Base-by-base conservation (phyloP, 1,284 basidiomycete species). In the Ceraceosorus guamensis region DNA sequence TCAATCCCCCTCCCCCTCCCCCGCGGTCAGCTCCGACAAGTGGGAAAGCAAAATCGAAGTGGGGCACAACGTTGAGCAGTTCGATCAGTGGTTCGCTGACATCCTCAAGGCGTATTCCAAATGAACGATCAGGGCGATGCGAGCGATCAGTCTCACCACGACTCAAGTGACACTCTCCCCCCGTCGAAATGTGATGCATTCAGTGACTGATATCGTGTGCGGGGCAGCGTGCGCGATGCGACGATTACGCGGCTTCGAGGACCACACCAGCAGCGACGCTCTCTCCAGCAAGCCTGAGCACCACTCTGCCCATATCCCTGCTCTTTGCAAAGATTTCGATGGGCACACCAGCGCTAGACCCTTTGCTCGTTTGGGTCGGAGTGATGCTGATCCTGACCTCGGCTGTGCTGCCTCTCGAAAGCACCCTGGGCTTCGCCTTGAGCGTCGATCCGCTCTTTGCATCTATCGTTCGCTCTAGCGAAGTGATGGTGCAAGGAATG, bases 301-400 rank as follows among this genome's bases (percentile, higher is more conserved):
- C 77, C 48, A 98, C 83, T 45, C 93, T 80, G 0, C 92, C 92
- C 93, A 98, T 95, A 63, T 95, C 90, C 78, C 97, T 97, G 79
- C 91, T 97, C n/a, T 80, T 80, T 3, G 84, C 78, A 61, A 93
- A 93, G 1, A 87, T 83, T 75, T 98, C 93, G 34, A 76, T 52
- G 24, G 72, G 68, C 32, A 63, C 61, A 8, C 24, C 24, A 24
- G 24, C 24, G 24, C 24, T 24, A 24, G 24, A 24, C 24, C 24
- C 24, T 24, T 3, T 24, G 24, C 24, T 24, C 24, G 24, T 24
- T 24, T 24, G 24, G 24, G 67, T 68, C 3, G 55, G 54, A 35
- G 63, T 61, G 18, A 76, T 57, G 13, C 41, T 52, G 51, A 99
- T 84, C 68, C 89, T 85, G 0, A 97, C 85, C 63, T 89, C 85